Percentiles rank a stretch among this genome's conserved stretches.
Evolutionary conservation across 2,329 filamentous ascomycete species (phyloP).

Genomic region (Talaromyces sp.): DNA sequence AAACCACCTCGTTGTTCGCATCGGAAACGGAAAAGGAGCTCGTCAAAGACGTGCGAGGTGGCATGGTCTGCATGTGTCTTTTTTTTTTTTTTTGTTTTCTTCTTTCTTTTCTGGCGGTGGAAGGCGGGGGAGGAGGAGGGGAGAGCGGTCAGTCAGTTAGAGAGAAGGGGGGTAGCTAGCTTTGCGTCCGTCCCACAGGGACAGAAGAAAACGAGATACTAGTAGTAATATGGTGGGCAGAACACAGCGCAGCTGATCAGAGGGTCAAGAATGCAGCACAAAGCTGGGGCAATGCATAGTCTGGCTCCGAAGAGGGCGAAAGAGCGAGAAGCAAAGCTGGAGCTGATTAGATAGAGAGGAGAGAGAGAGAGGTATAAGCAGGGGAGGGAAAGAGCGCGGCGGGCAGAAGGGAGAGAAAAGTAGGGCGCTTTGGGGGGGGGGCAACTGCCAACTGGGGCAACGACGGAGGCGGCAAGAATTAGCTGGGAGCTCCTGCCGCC

Average conservation of each 20-base stretch:
- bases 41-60: conserved; percentile 79
- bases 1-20: conserved; percentile 93
- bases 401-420: not conserved
- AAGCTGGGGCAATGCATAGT: not conserved
- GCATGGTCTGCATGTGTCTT: conserved; percentile 61
- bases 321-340: not conserved
- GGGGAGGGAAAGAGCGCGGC: not conserved
- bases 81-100: not conserved
- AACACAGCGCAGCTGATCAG: not conserved
- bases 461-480: not conserved
- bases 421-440: not conserved
- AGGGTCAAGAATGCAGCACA: not conserved
- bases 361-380: not conserved
- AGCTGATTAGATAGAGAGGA: not conserved
- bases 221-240: not conserved
- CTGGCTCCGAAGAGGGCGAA: not conserved
- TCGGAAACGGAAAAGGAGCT: conserved; percentile 90
- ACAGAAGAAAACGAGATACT: not conserved
- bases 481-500: not conserved
- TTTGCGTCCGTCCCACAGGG: not conserved
- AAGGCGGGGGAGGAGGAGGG: not conserved
- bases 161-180: not conserved
- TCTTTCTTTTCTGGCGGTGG: not conserved
- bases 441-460: not conserved
- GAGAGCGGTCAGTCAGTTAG: not conserved